Evolutionary conservation across 169 alveolate species (phyloP), one percentile per base, ranked within the genome.

Genomic region (Plasmodium berghei): DNA sequence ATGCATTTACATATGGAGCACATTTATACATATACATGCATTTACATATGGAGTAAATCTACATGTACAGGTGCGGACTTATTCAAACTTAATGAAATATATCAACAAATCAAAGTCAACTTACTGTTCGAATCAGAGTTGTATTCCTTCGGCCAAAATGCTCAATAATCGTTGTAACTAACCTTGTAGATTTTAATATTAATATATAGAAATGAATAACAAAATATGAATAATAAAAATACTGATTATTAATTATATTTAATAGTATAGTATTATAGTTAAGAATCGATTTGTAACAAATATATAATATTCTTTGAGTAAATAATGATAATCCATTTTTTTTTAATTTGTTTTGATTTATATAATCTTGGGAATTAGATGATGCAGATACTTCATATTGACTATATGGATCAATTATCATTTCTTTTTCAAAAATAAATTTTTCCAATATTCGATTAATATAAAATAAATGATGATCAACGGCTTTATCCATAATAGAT

Each of bases 351-450:
- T 56, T 83, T 14, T 54, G 28, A 12, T 48, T 72, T 16, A 40
- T 55, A 24, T 5, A 12, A 45, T 55, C 12, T 2, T 80, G 18
- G 42, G 42, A 12, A 56, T 72, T 83, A 20, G 40, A 28, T 10
- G 90, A 83, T 52, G 90, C 80, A 66, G 20, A 40, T 16, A 83
- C 45, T 66, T 83, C 90, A 34, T 83, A 83, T 0, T 71, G 90
- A 34, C 90, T 83, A 64, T 83, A 83, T 12, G 90, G 73, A 5
- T 83, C 59, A 45, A 83, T 67, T 9, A 83, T 66, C 10, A 83
- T 72, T 10, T 67, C 83, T 49, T 83, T 83, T 28, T 83, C 90
- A 42, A 55, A 83, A 22, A 83, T 83, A 18, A 83, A 83, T 28
- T 83, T 83, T 28, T 83, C 90, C 16, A 83, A 49, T 9, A 83